Conservation (phyloP, 371 early-diverging fungal species). For the Mycotypha africana region DNA sequence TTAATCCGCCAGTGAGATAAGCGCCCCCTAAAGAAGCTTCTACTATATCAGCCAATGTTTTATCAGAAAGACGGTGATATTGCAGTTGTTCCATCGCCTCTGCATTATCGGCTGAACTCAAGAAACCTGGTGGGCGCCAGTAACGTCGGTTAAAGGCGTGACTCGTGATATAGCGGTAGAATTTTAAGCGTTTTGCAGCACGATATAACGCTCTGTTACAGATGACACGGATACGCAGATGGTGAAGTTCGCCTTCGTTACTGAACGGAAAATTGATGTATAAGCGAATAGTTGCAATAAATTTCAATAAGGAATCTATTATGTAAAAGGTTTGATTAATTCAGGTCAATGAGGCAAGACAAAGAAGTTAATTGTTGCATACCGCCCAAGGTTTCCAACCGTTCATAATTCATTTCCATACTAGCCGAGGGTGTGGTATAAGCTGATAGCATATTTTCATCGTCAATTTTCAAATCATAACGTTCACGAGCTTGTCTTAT, state of each 20-base stretch:
- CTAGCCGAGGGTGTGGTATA: conserved; percentile 70
- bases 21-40: conserved; percentile 89
- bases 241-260: conserved; percentile 80
- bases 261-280: conserved; percentile 72
- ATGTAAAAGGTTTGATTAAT: background rate
- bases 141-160: conserved; percentile 59
- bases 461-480: conserved; percentile 34
- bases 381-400: conserved; percentile 90
- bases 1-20: conserved; percentile 54
- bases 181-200: conserved; percentile 53
- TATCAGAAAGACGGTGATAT: conserved; percentile 61
- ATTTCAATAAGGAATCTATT: conserved; percentile 88
- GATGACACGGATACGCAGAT: conserved; percentile 65
- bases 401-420: conserved; percentile 81
- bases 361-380: too few relatives aligned
- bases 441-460: conserved; percentile 61
- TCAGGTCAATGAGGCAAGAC: background rate
- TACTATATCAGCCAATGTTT: conserved; percentile 85
- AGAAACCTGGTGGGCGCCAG: conserved; percentile 59
- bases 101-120: conserved; percentile 25
- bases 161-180: conserved; percentile 52
- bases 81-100: conserved; percentile 25
- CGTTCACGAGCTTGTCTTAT: conserved; percentile 48
- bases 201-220: conserved; percentile 69
- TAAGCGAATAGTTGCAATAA: conserved; percentile 69